Conservation (phyloP, 2,329 filamentous ascomycete genomes). For the Epichloe festucae region DNA sequence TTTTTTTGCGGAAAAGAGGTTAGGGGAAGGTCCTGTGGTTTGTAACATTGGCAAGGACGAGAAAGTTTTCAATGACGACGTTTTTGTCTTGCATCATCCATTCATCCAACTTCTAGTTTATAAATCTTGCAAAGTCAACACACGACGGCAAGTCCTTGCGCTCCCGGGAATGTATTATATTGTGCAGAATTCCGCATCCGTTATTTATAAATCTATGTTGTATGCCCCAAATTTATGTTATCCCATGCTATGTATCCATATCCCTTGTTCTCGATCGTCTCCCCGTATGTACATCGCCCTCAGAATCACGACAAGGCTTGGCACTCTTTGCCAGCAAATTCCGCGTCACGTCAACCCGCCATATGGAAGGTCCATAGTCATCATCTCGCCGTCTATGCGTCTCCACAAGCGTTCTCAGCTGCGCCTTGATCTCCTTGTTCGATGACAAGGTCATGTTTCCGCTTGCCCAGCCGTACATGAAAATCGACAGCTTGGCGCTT, state of each 20-base stretch:
- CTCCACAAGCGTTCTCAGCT: constrained; percentile 23
- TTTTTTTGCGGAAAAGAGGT: not conserved
- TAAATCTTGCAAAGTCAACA: not conserved
- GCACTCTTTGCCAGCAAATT: constrained; percentile 21
- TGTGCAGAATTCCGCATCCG: too few relatives aligned
- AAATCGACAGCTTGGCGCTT: constrained; percentile 25
- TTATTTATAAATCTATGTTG: too few relatives aligned
- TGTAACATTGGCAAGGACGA: too few relatives aligned
- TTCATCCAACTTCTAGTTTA: too few relatives aligned
- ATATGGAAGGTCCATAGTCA: constrained; percentile 21
- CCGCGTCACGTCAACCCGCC: constrained; percentile 21
- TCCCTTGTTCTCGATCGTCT: too few relatives aligned
- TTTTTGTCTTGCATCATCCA: too few relatives aligned
- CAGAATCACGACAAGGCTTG: constrained; percentile 9
- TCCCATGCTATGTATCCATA: too few relatives aligned
- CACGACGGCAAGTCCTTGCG: not conserved
- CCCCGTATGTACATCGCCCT: not conserved
- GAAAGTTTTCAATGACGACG: too few relatives aligned
- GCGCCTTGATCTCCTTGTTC: constrained; percentile 26
- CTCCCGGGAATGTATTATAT: too few relatives aligned
- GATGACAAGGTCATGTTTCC: constrained; percentile 24
- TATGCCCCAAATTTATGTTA: too few relatives aligned
- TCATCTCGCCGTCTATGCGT: constrained; percentile 14
- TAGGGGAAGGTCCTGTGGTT: not conserved
- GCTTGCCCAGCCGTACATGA: constrained; percentile 26